Percentiles rank a stretch among this genome's conserved stretches.
Conservation (phyloP, 106 monocot genomes). For the Gastrodia elata region DNA sequence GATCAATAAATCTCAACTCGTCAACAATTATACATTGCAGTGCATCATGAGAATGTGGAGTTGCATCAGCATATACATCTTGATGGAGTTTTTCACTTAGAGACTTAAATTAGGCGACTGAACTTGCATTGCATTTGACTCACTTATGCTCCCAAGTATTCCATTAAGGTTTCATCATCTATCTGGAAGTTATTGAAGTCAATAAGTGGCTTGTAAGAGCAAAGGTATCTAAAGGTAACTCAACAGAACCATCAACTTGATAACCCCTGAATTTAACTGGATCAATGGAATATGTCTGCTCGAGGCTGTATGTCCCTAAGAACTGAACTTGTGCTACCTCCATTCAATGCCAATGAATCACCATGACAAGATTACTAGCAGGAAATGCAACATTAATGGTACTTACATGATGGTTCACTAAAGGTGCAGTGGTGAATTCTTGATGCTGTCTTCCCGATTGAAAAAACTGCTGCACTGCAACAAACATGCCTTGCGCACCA, state of each 20-base stretch:
- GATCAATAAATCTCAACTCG: too few species aligned
- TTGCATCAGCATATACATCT: too few species aligned
- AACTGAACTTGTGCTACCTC: conserved; percentile 21
- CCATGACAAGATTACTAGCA: conserved; percentile 28
- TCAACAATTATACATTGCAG: too few species aligned
- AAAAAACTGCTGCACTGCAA: conserved; percentile 19
- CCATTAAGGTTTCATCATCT: conserved; percentile 70
- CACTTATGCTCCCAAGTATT: conserved; percentile 73
- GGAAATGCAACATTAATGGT: conserved; percentile 20
- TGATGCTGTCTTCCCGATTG: conserved; percentile 17
- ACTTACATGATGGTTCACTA: conserved; percentile 18
- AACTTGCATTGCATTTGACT: conserved; percentile 16
- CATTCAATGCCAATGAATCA: conserved; percentile 23
- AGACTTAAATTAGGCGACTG: too few species aligned
- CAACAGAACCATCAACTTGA: conserved; percentile 37
- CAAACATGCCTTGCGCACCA: conserved; percentile 26
- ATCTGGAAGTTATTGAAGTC: conserved; percentile 50
- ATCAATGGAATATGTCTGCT: conserved; percentile 41
- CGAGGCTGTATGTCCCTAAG: conserved; percentile 30
- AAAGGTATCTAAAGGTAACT: conserved; percentile 35
- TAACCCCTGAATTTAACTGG: conserved; percentile 43
- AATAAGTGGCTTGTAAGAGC: conserved; percentile 46
- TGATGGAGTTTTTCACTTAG: too few species aligned
- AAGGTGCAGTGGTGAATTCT: conserved; percentile 12
- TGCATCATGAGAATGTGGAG: too few species aligned